These are phyloP conservation scores for Parasarocladium wereldwijsianum DNA, from an alignment of 2,329 filamentous ascomycete genomes.

Conservation along the genomic window DNA sequence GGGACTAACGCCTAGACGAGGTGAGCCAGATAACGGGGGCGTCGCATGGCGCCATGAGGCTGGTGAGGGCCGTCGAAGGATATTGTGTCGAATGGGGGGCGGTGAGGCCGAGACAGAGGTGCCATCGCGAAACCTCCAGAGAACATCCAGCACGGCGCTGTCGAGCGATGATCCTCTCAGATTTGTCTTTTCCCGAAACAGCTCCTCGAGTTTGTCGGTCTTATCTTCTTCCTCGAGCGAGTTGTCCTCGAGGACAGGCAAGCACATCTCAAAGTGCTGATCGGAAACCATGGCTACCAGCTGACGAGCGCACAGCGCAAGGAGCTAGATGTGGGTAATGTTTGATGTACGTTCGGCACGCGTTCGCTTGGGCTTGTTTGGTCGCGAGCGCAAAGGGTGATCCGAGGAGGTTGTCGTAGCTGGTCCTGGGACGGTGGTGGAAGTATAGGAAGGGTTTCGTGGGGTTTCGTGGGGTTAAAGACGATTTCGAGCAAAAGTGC, in stretches of 20 bases:
- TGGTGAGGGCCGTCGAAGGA: slow-evolving; percentile 80
- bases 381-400: too few species aligned
- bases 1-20: slow-evolving; percentile 68
- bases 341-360: slow-evolving; percentile 7
- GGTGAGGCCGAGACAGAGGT: slow-evolving; percentile 56
- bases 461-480: too few species aligned
- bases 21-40: slow-evolving; percentile 72
- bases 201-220: slow-evolving; percentile 77
- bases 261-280: slow-evolving; percentile 80
- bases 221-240: slow-evolving; percentile 87
- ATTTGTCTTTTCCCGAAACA: slow-evolving; percentile 64
- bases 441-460: too few species aligned
- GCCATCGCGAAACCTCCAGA: slow-evolving; percentile 70
- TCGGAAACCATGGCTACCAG: slow-evolving; percentile 68
- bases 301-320: background rate
- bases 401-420: too few species aligned
- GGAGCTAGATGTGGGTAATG: background rate
- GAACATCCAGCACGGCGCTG: slow-evolving; percentile 76
- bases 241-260: slow-evolving; percentile 73
- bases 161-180: slow-evolving; percentile 68
- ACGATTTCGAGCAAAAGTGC: too few species aligned
- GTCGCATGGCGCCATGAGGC: slow-evolving; percentile 80
- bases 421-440: too few species aligned
- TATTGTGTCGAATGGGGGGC: slow-evolving; percentile 73
- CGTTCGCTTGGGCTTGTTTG: too few species aligned